phyloP scores from a whole-genome alignment of 192 early-diverging fungal species.

The Backusella morwellensis region DNA sequence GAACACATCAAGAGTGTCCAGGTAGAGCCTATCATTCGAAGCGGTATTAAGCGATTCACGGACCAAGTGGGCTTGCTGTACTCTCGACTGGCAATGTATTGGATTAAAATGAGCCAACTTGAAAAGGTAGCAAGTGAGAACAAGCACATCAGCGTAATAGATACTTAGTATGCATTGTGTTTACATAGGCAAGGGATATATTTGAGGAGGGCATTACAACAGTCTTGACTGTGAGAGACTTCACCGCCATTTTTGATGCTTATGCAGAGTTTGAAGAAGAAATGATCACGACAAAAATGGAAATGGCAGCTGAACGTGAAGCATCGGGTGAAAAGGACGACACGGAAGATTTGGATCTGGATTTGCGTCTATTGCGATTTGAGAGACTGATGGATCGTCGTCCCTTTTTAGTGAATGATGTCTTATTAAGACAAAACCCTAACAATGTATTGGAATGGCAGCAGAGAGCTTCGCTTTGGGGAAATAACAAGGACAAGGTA shows the following conservation, averaged over 20 bases:
- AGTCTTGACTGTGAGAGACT: constrained; percentile 87
- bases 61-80: constrained; percentile 90
- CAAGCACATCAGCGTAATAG: neutral
- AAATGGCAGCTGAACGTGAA: constrained; percentile 55
- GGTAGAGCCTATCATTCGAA: constrained; percentile 80
- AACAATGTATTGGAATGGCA: constrained; percentile 93
- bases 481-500: constrained; percentile 50
- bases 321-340: constrained; percentile 41
- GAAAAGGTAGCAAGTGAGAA: constrained; percentile 52
- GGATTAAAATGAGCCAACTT: constrained; percentile 69
- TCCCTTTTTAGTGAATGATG: constrained; percentile 92
- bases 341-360: constrained; percentile 66
- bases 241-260: constrained; percentile 94
- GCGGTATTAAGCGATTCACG: constrained; percentile 78
- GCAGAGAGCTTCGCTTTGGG: constrained; percentile 75
- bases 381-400: constrained; percentile 91
- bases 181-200: constrained; percentile 80
- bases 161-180: constrained; percentile 27
- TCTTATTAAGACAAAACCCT: constrained; percentile 86
- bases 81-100: constrained; percentile 80
- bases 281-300: constrained; percentile 74
- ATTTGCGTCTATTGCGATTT: constrained; percentile 81
- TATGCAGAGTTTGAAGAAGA: constrained; percentile 92
- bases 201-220: constrained; percentile 87
- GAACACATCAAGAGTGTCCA: constrained; percentile 64